These are phyloP conservation scores for Suillus luteus DNA, from an alignment of 768 basidiomycete species.

Conservation along the genomic window DNA sequence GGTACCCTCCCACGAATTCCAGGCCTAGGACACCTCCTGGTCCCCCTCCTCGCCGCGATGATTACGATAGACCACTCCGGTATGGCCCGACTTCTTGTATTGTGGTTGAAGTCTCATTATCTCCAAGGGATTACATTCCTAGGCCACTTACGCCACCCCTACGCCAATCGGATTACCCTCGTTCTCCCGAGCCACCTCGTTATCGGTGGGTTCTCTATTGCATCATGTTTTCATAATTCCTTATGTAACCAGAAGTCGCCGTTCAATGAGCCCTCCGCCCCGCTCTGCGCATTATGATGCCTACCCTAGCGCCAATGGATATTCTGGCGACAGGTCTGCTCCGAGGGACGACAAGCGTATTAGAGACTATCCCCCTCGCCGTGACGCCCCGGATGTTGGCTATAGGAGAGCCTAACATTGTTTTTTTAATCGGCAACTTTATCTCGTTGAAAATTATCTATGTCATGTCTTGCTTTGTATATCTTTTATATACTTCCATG, in stretches of 20 bases:
- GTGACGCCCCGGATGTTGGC: conserved; percentile 35
- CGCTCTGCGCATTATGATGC: conserved; percentile 55
- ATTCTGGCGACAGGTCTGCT: conserved; percentile 51
- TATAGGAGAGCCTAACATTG: conserved; percentile 29
- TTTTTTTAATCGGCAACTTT: conserved; percentile 12
- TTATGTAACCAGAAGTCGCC: conserved; percentile 47
- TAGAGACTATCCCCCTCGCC: conserved; percentile 43
- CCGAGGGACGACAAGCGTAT: conserved; percentile 32
- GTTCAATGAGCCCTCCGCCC: conserved; percentile 68
- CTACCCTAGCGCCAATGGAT: conserved; percentile 44
- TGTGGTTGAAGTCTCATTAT: conserved; percentile 11
- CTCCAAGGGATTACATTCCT: conserved; percentile 59
- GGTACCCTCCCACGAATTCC: conserved; percentile 40
- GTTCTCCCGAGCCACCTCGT: conserved; percentile 44
- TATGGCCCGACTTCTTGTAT: conserved; percentile 34
- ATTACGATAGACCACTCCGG: conserved; percentile 65
- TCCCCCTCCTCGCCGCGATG: conserved; percentile 59
- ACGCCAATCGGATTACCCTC: conserved; percentile 54
- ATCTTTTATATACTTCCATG: not conserved
- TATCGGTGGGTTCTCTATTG: conserved; percentile 36
- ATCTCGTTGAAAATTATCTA: not conserved
- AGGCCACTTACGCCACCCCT: conserved; percentile 50
- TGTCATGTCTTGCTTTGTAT: not conserved
- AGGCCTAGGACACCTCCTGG: conserved; percentile 57
- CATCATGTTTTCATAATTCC: conserved; percentile 9